Percentiles rank a stretch among this genome's conserved stretches.
Conservation (phyloP, 208 protist species). For the Crithidia expoeki region DNA sequence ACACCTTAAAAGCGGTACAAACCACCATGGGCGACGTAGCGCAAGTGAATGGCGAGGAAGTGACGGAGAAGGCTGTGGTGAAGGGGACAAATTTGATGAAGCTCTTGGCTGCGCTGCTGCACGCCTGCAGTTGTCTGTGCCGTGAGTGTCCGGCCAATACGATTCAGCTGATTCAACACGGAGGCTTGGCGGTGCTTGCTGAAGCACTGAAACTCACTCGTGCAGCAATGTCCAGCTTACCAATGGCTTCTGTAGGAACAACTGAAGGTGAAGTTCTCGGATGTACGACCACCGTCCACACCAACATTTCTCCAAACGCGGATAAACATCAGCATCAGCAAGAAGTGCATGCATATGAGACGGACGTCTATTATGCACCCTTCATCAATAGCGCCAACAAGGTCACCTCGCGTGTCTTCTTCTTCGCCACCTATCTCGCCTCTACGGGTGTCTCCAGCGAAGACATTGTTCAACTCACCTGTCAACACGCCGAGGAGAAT, state of each 20-base stretch:
- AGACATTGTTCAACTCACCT: conserved; percentile 35
- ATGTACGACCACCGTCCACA: conserved; percentile 1
- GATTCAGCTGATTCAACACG: conserved; percentile 41
- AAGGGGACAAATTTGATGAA: conserved; percentile 12
- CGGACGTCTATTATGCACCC: not conserved
- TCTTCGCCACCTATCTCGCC: conserved; percentile 59
- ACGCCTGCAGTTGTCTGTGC: conserved; percentile 75
- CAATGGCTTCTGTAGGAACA: not conserved
- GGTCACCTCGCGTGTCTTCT: conserved; percentile 46
- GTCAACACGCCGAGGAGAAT: conserved; percentile 23
- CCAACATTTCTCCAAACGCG: not conserved
- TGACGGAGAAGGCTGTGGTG: not conserved
- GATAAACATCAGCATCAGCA: too few species aligned
- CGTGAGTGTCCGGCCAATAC: conserved; percentile 58
- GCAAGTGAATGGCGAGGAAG: not conserved
- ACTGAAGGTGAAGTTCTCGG: not conserved
- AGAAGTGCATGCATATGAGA: too few species aligned
- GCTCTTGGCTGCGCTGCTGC: conserved; percentile 49
- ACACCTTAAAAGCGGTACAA: conserved; percentile 6
- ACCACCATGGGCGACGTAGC: not conserved
- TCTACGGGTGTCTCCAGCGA: conserved; percentile 44
- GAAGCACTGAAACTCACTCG: conserved; percentile 20
- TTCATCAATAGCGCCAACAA: conserved; percentile 29
- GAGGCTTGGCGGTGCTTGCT: conserved; percentile 37
- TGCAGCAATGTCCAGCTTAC: not conserved